Evolutionary conservation across 495 filamentous ascomycete species (phyloP), one percentile per base, ranked within the genome.

Genomic region (Tuber microsphaerosporum): DNA sequence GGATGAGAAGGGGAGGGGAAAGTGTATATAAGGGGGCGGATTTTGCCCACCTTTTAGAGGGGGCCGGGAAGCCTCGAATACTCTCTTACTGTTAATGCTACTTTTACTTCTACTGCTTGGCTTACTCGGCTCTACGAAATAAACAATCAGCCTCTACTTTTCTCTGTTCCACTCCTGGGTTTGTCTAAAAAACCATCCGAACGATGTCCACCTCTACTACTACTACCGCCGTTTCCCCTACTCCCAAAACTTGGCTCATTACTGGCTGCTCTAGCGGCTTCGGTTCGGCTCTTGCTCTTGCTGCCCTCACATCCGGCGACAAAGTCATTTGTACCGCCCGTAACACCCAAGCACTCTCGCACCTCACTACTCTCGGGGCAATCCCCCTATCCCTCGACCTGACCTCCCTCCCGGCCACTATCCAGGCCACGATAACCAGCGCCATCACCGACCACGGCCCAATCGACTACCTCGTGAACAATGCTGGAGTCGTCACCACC

Each of bases 241-340:
- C 81, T 16, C n/a, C 51, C 48, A 83, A 81, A 3, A 84, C 87
- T 43, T 88, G 85, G 85, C 82, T 88, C 70, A 85, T 89, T 69
- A 89, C 87, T 1, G 87, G 86, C 31, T 84, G 83, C 75, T 85
- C 84, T 51, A 85, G 84, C 16, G 87, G 88, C 19, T 85, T 89
- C 70, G 87, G 87, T 17, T 84, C 83, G 44, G 75, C 83, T 44
- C 82, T 87, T 26, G 84, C 84, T 37, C 80, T 81, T 14, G 82
- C 84, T 17, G 83, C 86, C 45, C 83, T 86, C 19, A 79, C 84
- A 9, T 84, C 85, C 41, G 89, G 88, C 1, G 88, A 90, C 81
- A 83, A 84, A 39, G 87, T 89, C 37, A 88, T 91, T 73, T 88
- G 88, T 8, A 87, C 87, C 0, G 87, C 86, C 31, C 88, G 89